These are phyloP conservation scores for Pistacia vera DNA, from an alignment of 345 rosid species.

Conservation along the genomic window DNA sequence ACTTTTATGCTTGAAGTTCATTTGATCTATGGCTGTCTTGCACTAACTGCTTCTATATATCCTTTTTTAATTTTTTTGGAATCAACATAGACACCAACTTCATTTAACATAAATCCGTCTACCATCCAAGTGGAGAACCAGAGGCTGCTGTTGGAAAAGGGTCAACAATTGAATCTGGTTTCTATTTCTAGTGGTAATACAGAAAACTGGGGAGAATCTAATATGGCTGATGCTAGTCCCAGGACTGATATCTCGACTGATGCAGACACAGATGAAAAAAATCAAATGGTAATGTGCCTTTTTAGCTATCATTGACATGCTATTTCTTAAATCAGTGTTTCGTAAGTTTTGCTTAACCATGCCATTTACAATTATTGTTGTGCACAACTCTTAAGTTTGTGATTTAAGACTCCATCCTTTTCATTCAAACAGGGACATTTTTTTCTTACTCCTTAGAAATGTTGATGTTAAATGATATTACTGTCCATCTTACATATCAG, in stretches of 20 bases:
- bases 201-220: constrained; percentile 48
- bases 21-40: background rate
- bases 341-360: background rate
- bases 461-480: constrained; percentile 13
- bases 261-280: constrained; percentile 85
- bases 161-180: constrained; percentile 36
- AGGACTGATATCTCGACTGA: constrained; percentile 88
- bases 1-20: background rate
- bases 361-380: constrained; percentile 10
- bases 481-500: constrained; percentile 17
- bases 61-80: background rate
- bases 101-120: constrained; percentile 25
- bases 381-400: constrained; percentile 1
- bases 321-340: background rate
- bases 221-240: constrained; percentile 97
- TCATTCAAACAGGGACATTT: background rate
- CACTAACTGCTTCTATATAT: constrained; percentile 11
- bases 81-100: constrained; percentile 26
- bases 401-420: constrained; percentile 1
- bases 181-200: constrained; percentile 41
- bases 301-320: background rate
- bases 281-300: constrained; percentile 63
- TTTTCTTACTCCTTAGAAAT: constrained; percentile 8
- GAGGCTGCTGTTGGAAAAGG: constrained; percentile 37
- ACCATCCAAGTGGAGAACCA: constrained; percentile 28